Evolutionary conservation across 208 protist species (phyloP).

Genomic region (Trypanosomatidae sp.): DNA sequence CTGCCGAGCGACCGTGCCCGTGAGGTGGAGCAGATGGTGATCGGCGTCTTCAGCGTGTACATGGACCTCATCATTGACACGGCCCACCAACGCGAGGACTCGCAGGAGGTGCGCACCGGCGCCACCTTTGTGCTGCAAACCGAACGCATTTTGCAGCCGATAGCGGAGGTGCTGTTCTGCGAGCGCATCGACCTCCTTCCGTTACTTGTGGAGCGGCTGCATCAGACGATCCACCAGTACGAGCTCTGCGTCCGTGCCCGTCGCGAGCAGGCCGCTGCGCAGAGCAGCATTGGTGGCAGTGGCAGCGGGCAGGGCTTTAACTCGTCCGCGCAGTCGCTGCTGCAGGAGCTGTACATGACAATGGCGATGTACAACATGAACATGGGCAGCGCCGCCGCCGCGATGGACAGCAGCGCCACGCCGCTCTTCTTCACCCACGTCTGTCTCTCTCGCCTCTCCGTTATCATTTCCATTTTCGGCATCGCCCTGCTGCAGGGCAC

Average conservation of each 20-base stretch:
- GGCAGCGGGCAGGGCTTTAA: conserved; percentile 4
- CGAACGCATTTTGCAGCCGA: conserved; percentile 68
- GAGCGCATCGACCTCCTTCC: conserved; percentile 57
- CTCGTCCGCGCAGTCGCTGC: conserved; percentile 6
- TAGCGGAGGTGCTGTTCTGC: conserved; percentile 84
- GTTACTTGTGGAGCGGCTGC: conserved; percentile 46
- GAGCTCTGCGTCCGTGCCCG: conserved; percentile 54
- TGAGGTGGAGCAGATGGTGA: conserved; percentile 31
- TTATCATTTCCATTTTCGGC: conserved; percentile 78
- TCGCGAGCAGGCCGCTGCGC: too few species aligned
- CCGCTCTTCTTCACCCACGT: conserved; percentile 70
- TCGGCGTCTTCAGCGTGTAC: conserved; percentile 57
- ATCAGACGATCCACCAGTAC: conserved; percentile 62
- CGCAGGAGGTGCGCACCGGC: conserved; percentile 66
- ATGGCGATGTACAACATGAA: conserved; percentile 47
- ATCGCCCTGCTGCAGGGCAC: conserved; percentile 68
- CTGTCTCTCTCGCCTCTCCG: conserved; percentile 81
- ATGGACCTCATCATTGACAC: conserved; percentile 72
- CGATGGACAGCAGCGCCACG: too few species aligned
- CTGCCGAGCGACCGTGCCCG: conserved; percentile 21
- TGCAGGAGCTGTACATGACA: conserved; percentile 44
- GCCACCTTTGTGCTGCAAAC: conserved; percentile 73
- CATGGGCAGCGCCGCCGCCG: too few species aligned
- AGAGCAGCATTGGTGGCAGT: neutral
- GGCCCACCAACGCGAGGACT: conserved; percentile 67